Base-by-base conservation (phyloP, 2,329 filamentous ascomycete genomes). In the Xylogone sp. region DNA sequence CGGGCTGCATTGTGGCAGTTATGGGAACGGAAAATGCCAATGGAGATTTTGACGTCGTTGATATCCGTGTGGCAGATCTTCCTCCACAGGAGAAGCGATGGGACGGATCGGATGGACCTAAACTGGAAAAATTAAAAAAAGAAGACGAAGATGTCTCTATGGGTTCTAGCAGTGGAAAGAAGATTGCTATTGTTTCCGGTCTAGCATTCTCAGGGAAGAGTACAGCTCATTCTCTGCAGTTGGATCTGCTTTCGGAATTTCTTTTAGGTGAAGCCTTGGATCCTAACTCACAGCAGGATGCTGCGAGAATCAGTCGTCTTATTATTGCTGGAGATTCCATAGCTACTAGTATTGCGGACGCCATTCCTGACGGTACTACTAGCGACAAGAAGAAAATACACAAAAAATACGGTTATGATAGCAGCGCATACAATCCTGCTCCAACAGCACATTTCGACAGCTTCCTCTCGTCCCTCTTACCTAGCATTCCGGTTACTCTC, bases 331-430 rank as follows among this genome's bases (percentile, higher is more conserved):
- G 94, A 42, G 93, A 97, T 70, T 96, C 91, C 1, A 83, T 97
- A 47, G 2, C 65, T 69, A 45, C 58, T 3, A n/a, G n/a, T n/a
- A 62, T 65, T 34, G 45, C 56, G 5, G 64, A 67, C 22, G 56
- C 58, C 18, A 49, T 58, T 8, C 56, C 57, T 13, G 61, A 65
- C 31, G 60, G 65, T 43, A 63, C 59, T 1, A 60, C 61, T 43
- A 60, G 62, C n/a, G 65, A 67, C 43, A 61, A 58, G 13, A 56
- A 65, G 13, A 68, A 67, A 56, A 72, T 55, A 60, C 71, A 77
- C 47, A 96, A 90, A 68, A 96, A 95, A 67, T 97, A 97, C 71
- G 93, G 94, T 54, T 97, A 97, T 72, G 94, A 99, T 68, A 84
- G 89, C 52, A 85, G 86, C 50, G 71, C 87, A 1, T 99, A 97